Conservation (phyloP, 345 rosid species). For the Schrenkiella parvula region DNA sequence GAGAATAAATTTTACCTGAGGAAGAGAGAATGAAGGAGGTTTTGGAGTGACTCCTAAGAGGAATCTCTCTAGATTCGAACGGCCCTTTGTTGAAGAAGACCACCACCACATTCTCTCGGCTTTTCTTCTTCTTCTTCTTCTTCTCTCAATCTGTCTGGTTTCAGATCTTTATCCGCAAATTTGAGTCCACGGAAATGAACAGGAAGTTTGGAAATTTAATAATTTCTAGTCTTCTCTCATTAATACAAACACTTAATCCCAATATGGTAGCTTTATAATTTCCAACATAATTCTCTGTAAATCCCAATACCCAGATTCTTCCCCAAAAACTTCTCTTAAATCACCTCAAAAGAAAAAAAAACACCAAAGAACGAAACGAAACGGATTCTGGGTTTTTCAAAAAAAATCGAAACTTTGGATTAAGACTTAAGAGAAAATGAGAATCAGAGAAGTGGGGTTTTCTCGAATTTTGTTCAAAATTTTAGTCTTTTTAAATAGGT, state of each 20-base stretch:
- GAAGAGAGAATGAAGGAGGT: slow-evolving; percentile 25
- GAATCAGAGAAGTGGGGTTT: slow-evolving; percentile 3
- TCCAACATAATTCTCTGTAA: slow-evolving; percentile 2
- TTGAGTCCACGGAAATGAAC: not conserved
- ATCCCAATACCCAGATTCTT: slow-evolving; percentile 26
- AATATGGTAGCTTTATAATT: slow-evolving; percentile 29
- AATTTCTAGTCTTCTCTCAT: slow-evolving; percentile 21
- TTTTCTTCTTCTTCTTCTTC: not conserved
- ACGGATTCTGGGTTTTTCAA: not conserved
- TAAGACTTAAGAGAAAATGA: not conserved
- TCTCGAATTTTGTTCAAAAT: not conserved
- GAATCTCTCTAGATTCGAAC: slow-evolving; percentile 35
- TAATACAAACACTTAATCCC: slow-evolving; percentile 5
- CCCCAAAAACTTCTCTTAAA: not conserved
- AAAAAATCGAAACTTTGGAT: slow-evolving; percentile 3
- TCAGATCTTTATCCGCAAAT: not conserved
- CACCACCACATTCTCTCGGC: slow-evolving; percentile 30
- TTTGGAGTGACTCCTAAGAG: slow-evolving; percentile 33
- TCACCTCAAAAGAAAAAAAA: not conserved
- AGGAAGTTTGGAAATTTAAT: slow-evolving; percentile 6
- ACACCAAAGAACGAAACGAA: not conserved
- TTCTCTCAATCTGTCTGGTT: not conserved
- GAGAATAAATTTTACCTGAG: slow-evolving; percentile 18
- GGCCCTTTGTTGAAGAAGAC: slow-evolving; percentile 30
- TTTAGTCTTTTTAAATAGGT: not conserved